Base-by-base conservation (phyloP, 352 stramenopile species). In the Saprolegnia parasitica region DNA sequence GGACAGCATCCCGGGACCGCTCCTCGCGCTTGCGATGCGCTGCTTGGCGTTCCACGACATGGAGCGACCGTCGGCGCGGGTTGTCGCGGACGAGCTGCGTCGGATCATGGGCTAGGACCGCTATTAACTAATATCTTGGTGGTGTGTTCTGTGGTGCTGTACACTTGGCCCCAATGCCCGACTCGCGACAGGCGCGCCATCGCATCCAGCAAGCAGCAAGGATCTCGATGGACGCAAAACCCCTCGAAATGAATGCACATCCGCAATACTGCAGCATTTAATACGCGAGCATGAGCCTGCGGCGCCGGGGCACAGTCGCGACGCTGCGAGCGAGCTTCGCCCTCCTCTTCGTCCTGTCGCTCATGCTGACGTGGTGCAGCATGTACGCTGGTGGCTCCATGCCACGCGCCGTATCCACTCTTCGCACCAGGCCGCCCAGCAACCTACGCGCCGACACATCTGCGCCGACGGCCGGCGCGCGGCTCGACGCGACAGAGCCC, bases 41-140 rank as follows among this genome's bases (percentile, higher is more conserved):
- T 70, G 63, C 47, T 39, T 70, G n/a, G 35, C 50, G 5, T 70
- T 62, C 47, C 13, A 70, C 63, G 63, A 70, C 21, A 40, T 18
- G 4, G 63, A 70, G 16, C 63, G 63, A n/a, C 63, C 63, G 1
- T 61, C 63, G 26, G 63, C 63, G 21, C 47, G 45, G 21, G n/a
- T 24, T 13, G 29, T 70, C 35, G 47, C 63, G 39, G 40, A 63
- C 54, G 45, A 70, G 54, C 52, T 60, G 24, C 52, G 52, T 24
- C 52, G 52, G 13, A 60, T 60, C 35, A 60, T 60, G 52, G 42
- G 42, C 42, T 49, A 49, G 18, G 42, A 3, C 42, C 11, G 11
- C 11, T n/a, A 11, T n/a, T 10, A 49, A n/a, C 11, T 49, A 49
- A 49, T n/a, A n/a, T 49, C 42, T n/a, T 10, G 4, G 13, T 49